Evolutionary conservation across 306 rosid genomes (phyloP).

Genomic region (Dryas octopetala): DNA sequence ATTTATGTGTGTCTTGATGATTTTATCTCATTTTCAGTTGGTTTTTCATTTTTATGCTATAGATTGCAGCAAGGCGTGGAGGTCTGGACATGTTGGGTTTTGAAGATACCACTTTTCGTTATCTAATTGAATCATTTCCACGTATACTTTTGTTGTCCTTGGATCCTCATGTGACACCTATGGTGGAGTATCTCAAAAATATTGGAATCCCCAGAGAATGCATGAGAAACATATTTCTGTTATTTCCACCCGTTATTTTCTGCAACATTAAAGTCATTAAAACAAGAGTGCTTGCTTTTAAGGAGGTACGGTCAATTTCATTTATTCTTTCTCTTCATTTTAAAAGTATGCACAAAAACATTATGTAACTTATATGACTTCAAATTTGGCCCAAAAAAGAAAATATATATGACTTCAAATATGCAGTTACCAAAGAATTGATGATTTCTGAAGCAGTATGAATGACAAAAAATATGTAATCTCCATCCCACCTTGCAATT

Average conservation of each 20-base stretch:
- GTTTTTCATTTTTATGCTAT: slow-evolving; percentile 20
- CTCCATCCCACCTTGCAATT: neutral
- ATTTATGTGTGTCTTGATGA: neutral
- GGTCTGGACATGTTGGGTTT: slow-evolving; percentile 64
- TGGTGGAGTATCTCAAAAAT: slow-evolving; percentile 53
- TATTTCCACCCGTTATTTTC: slow-evolving; percentile 70
- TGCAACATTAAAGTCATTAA: slow-evolving; percentile 46
- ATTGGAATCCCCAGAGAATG: slow-evolving; percentile 49
- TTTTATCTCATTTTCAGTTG: neutral
- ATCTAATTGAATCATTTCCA: slow-evolving; percentile 74
- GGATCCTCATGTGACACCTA: slow-evolving; percentile 45
- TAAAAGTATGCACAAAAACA: neutral
- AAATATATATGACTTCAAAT: neutral
- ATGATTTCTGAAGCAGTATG: neutral
- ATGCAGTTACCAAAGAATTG: neutral
- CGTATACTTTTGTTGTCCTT: slow-evolving; percentile 57
- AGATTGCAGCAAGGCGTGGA: slow-evolving; percentile 84
- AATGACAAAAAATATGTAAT: neutral
- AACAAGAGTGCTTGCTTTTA: slow-evolving; percentile 51
- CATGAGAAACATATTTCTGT: slow-evolving; percentile 46
- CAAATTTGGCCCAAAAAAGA: neutral
- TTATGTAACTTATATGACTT: neutral
- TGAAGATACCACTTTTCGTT: slow-evolving; percentile 45
- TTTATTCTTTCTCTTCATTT: slow-evolving; percentile 1
- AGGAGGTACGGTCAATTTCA: slow-evolving; percentile 49